Evolutionary conservation across 805 yeast species (phyloP).

Genomic region (Ogataea pignaliae): DNA sequence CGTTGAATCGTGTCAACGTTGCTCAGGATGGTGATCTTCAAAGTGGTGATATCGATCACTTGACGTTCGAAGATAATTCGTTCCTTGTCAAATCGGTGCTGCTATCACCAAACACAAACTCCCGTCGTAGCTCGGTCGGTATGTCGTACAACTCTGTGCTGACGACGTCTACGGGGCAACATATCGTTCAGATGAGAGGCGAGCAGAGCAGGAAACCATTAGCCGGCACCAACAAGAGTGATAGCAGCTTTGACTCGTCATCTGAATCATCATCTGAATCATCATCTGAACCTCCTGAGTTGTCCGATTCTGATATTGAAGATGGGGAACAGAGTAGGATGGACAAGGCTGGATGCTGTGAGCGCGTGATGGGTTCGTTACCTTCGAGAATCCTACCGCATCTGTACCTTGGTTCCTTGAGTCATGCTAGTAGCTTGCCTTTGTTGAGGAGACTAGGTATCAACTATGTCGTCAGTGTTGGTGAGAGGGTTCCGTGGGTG

Average conservation of each 20-base stretch:
- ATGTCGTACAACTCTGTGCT: slow-evolving; percentile 16
- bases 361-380: slow-evolving; percentile 50
- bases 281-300: not conserved
- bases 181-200: slow-evolving; percentile 27
- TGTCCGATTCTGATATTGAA: not conserved
- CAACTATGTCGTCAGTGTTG: slow-evolving; percentile 75
- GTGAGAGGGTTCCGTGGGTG: slow-evolving; percentile 72
- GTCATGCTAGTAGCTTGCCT: slow-evolving; percentile 71
- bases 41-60: slow-evolving; percentile 1
- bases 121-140: slow-evolving; percentile 5
- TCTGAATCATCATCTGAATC: not conserved
- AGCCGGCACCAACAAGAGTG: not conserved
- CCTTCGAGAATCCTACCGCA: slow-evolving; percentile 85
- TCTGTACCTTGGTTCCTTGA: slow-evolving; percentile 77
- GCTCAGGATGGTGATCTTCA: not conserved
- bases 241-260: slow-evolving; percentile 1
- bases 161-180: slow-evolving; percentile 26
- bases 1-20: slow-evolving; percentile 23
- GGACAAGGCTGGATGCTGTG: slow-evolving; percentile 28
- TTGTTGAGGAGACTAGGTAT: slow-evolving; percentile 65
- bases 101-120: slow-evolving; percentile 14
- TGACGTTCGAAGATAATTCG: slow-evolving; percentile 19
- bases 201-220: slow-evolving; percentile 2
- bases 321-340: slow-evolving; percentile 1
- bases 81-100: slow-evolving; percentile 17